Evolutionary conservation across 148 eudicot genomes (phyloP).

Genomic region (Rhododendron simsii): DNA sequence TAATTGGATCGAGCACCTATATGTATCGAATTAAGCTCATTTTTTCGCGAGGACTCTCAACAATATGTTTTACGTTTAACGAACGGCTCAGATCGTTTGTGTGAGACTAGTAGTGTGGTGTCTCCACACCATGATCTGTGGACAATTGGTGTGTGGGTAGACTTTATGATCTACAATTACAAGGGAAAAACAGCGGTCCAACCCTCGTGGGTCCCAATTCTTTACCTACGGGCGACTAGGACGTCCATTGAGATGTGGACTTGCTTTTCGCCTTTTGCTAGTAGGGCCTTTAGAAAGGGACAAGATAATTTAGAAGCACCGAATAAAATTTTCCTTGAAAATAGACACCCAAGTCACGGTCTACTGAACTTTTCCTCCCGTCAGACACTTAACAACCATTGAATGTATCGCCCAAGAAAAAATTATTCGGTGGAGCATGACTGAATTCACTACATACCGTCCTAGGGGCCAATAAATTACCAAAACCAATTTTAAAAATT

Average conservation of each 20-base stretch:
- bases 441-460: background rate
- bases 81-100: too few relatives aligned
- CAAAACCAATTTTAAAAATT: too few relatives aligned
- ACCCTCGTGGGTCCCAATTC: background rate
- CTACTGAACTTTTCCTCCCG: background rate
- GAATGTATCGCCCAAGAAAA: background rate
- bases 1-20: too few relatives aligned
- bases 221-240: background rate
- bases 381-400: background rate
- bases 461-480: background rate
- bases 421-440: background rate
- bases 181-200: background rate
- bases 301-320: background rate
- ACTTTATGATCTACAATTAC: background rate
- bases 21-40: too few relatives aligned
- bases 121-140: too few relatives aligned
- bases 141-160: too few relatives aligned
- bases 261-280: background rate
- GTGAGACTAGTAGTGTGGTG: too few relatives aligned
- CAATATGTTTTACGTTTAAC: too few relatives aligned
- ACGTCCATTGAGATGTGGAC: background rate
- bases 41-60: too few relatives aligned
- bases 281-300: background rate
- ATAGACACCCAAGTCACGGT: background rate
- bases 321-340: background rate